These are phyloP conservation scores for Chalaropsis ovoidea DNA, from an alignment of 2,329 filamentous ascomycete species.

Conservation along the genomic window DNA sequence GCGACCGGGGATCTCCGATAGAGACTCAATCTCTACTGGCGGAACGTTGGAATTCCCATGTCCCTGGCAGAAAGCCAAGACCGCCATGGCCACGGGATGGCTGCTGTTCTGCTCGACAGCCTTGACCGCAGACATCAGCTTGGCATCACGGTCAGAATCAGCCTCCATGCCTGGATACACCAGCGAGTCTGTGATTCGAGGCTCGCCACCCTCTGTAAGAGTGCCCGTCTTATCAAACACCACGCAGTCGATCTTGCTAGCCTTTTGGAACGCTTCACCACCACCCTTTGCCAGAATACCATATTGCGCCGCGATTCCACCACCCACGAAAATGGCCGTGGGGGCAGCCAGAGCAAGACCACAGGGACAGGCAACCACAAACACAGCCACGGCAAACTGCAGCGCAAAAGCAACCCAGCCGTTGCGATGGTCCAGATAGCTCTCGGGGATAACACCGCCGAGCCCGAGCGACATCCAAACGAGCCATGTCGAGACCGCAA, in stretches of 20 bases:
- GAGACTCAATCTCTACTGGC: slow-evolving; percentile 32
- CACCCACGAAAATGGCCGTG: slow-evolving; percentile 74
- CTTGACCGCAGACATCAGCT: slow-evolving; percentile 46
- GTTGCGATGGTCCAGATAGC: slow-evolving; percentile 49
- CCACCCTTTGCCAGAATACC: slow-evolving; percentile 77
- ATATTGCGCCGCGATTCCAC: slow-evolving; percentile 65
- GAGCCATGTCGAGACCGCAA: slow-evolving; percentile 62
- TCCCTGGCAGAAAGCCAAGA: slow-evolving; percentile 50
- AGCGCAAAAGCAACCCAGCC: slow-evolving; percentile 64
- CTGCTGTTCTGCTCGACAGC: slow-evolving; percentile 60
- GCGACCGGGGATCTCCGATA: slow-evolving; percentile 61
- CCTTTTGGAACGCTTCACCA: slow-evolving; percentile 77
- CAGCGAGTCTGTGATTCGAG: slow-evolving; percentile 51
- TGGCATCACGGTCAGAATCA: slow-evolving; percentile 19
- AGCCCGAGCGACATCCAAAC: slow-evolving; percentile 59
- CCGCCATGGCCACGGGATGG: slow-evolving; percentile 63
- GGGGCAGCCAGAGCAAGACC: slow-evolving; percentile 76
- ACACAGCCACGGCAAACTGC: slow-evolving; percentile 75
- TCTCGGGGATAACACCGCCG: slow-evolving; percentile 45
- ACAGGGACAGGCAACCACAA: slow-evolving; percentile 78
- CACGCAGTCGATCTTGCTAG: slow-evolving; percentile 64
- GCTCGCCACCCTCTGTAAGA: slow-evolving; percentile 62
- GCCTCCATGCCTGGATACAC: slow-evolving; percentile 33
- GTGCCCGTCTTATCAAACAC: slow-evolving; percentile 89
- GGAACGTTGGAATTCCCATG: slow-evolving; percentile 27